A percentile compares a stretch with the other conserved stretches of the same genome.
Conservation (phyloP, 768 basidiomycete genomes). For the Guyanaporus albipodus region DNA sequence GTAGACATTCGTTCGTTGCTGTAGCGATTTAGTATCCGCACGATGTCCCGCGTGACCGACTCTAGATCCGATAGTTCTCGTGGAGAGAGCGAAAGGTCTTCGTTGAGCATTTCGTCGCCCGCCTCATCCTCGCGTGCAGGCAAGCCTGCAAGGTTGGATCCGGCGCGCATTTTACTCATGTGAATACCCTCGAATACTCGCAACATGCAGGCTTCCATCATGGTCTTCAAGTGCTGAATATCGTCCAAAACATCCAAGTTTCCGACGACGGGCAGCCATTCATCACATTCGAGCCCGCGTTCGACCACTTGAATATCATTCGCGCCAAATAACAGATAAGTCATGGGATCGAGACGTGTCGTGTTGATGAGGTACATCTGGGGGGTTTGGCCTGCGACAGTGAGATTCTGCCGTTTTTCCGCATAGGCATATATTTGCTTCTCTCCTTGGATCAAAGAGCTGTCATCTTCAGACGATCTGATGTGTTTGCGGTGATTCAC, state of each 20-base stretch:
- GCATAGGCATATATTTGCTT: conserved; percentile 79
- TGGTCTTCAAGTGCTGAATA: conserved; percentile 71
- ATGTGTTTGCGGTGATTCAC: conserved; percentile 70
- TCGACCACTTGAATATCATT: conserved; percentile 67
- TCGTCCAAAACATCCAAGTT: conserved; percentile 73
- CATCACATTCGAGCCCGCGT: conserved; percentile 80
- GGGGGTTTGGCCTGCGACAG: conserved; percentile 40
- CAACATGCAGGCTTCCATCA: conserved; percentile 81
- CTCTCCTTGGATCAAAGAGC: conserved; percentile 35
- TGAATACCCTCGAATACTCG: conserved; percentile 86
- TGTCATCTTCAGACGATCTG: conserved; percentile 17
- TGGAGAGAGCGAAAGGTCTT: conserved; percentile 52
- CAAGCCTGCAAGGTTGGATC: conserved; percentile 32
- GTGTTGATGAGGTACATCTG: conserved; percentile 76
- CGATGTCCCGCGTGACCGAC: conserved; percentile 66
- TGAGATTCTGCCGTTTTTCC: conserved; percentile 81
- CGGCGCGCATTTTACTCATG: conserved; percentile 33
- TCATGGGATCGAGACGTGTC: conserved; percentile 82
- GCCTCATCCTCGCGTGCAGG: conserved; percentile 48
- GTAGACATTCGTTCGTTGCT: conserved; percentile 57
- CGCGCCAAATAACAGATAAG: conserved; percentile 89
- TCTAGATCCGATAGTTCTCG: conserved; percentile 77
- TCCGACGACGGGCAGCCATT: conserved; percentile 84
- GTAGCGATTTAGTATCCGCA: conserved; percentile 67
- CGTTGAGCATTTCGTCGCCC: conserved; percentile 44